These are phyloP conservation scores for Juncus inflexus DNA, from an alignment of 176 grass and related monocot genomes.

Conservation along the genomic window DNA sequence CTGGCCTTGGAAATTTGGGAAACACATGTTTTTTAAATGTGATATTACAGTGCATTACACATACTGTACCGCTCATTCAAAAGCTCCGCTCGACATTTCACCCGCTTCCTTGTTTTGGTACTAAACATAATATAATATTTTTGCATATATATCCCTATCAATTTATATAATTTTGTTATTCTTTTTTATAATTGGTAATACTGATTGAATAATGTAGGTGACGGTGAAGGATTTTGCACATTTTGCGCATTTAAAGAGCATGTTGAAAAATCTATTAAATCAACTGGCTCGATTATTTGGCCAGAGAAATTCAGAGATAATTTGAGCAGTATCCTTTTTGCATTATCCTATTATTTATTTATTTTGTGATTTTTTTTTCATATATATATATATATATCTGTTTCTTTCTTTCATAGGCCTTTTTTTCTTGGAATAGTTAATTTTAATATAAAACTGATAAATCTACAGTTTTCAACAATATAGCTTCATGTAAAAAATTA, in stretches of 20 bases:
- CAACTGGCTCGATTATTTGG: slow-evolving; percentile 47
- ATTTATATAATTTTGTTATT: slow-evolving; percentile 8
- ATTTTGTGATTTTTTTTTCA: neutral
- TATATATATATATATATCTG: too few species aligned
- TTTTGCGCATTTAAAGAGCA: slow-evolving; percentile 85
- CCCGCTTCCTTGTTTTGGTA: slow-evolving; percentile 51
- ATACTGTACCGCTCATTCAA: slow-evolving; percentile 70
- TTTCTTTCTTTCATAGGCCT: too few species aligned
- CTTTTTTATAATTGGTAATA: neutral
- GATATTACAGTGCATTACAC: slow-evolving; percentile 86
- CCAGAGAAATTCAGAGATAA: slow-evolving; percentile 62
- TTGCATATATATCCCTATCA: neutral
- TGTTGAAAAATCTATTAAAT: slow-evolving; percentile 39
- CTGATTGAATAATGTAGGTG: slow-evolving; percentile 31
- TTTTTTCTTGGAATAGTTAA: too few species aligned
- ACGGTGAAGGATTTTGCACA: slow-evolving; percentile 59
- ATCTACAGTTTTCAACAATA: too few species aligned
- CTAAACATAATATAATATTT: slow-evolving; percentile 1
- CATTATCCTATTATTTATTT: neutral
- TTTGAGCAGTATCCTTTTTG: slow-evolving; percentile 83
- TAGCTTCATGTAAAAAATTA: too few species aligned
- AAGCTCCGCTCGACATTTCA: slow-evolving; percentile 49
- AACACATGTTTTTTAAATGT: slow-evolving; percentile 91
- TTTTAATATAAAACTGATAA: too few species aligned
- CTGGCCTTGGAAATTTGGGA: slow-evolving; percentile 78